phyloP scores from a whole-genome alignment of 257 asterid species.

The Petunia secreta region DNA sequence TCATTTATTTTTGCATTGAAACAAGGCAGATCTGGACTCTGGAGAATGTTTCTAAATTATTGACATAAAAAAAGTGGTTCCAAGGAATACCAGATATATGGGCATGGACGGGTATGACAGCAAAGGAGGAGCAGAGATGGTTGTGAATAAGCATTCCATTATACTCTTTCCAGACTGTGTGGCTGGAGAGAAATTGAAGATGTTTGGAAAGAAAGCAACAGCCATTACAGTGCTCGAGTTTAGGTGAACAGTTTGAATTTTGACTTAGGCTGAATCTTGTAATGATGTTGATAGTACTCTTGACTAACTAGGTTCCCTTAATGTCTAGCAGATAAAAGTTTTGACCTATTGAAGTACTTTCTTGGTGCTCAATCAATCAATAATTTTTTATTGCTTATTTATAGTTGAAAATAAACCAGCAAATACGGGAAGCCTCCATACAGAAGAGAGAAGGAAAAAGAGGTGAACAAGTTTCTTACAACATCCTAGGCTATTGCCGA shows the following conservation, averaged over 20 bases:
- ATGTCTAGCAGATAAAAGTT: neutral
- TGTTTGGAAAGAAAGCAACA: neutral
- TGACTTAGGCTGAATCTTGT: neutral
- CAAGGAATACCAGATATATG: neutral
- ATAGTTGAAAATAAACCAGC: neutral
- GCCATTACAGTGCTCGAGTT: neutral
- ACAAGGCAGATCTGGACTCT: neutral
- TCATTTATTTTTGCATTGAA: neutral
- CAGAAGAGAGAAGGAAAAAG: neutral
- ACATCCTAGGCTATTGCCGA: neutral
- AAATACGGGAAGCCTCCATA: neutral
- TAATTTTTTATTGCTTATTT: neutral
- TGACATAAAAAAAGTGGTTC: slow-evolving; percentile 1
- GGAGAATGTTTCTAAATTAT: neutral
- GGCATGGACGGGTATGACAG: neutral
- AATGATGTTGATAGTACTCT: neutral
- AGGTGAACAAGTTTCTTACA: slow-evolving; percentile 5
- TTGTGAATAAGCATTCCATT: neutral
- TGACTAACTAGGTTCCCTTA: neutral
- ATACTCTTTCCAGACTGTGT: neutral
- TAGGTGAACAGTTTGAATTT: neutral
- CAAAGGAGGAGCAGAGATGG: neutral
- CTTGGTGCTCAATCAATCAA: neutral
- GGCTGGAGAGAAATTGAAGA: neutral
- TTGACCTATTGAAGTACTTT: neutral